Base-by-base conservation (phyloP, 176 grass and related monocot species). In the Tillandsia leiboldiana region DNA sequence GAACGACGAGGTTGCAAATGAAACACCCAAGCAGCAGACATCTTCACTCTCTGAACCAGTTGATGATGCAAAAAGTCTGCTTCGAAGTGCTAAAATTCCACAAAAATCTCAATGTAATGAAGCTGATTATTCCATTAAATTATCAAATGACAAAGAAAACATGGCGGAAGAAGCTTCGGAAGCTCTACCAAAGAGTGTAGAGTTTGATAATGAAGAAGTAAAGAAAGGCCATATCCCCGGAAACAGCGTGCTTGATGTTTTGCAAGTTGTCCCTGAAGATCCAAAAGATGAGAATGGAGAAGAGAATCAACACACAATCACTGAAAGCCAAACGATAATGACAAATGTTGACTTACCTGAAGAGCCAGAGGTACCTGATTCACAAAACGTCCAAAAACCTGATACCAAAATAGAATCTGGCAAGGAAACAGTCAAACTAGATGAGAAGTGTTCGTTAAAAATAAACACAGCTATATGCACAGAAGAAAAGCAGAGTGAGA, bases 401-500 rank as follows among this genome's bases (percentile, higher is more conserved):
- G 75, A 64, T 68, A 50, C 77, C 4, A 17, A 68, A 71, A 67
- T 66, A 48, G 51, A 64, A 74, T 78, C 74, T 78, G 62, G 61
- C 53, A 69, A 78, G 74, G 82, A 75, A 72, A 64, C 26, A 28
- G 48, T 23, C 57, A 42, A 75, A 23, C 8, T 12, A 65, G 75
- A 78, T 48, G 81, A 88, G 72, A 79, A 53, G 6, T 49, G 65
- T 70, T 71, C 69, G 71, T 12, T 71, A 2, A 10, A 50, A 75
- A 71, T 53, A 73, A 81, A 78, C 49, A 51, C 65, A 71, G 49
- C 75, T 71, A 73, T 61, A 64, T 75, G 77, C 73, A 77, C 10
- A 54, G 73, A 80, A 62, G 77, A 80, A 78, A 61, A 79, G 51
- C 51, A 75, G 69, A 80, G 53, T 72, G 56, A 71, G 67, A 82